Conservation (phyloP, 495 filamentous ascomycete species). For the Hypoxylon cercidicola region DNA sequence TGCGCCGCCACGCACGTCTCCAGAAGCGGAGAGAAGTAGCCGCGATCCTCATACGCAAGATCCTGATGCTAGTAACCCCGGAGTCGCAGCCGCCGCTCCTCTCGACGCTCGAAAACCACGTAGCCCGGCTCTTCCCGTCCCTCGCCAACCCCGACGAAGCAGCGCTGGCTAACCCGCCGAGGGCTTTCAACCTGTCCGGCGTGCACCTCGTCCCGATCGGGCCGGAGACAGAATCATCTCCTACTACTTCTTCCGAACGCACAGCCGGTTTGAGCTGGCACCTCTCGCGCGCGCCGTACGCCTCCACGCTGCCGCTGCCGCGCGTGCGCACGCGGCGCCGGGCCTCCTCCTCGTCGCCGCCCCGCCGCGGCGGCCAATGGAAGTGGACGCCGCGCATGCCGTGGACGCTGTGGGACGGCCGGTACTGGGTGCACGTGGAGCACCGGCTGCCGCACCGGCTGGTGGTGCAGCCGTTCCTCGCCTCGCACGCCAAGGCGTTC, state of each 20-base stretch:
- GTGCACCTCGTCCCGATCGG: conserved; percentile 63
- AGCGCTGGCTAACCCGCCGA: conserved; percentile 28
- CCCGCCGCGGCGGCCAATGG: conserved; percentile 6
- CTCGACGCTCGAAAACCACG: conserved; percentile 47
- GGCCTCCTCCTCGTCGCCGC: conserved; percentile 11
- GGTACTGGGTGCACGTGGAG: conserved; percentile 80
- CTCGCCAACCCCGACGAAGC: conserved; percentile 31
- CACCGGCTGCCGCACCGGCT: conserved; percentile 52
- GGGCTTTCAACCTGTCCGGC: conserved; percentile 64
- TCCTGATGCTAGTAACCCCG: conserved; percentile 53
- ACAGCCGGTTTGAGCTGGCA: conserved; percentile 44
- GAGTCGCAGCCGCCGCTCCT: conserved; percentile 46
- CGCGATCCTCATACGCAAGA: conserved; percentile 50
- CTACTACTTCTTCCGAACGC: too few species aligned
- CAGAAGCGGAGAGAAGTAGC: conserved; percentile 50
- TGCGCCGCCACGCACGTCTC: conserved; percentile 42
- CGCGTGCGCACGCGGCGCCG: conserved; percentile 7
- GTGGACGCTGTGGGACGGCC: conserved; percentile 77
- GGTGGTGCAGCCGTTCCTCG: conserved; percentile 61
- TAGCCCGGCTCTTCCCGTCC: conserved; percentile 51
- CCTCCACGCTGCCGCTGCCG: conserved; percentile 39
- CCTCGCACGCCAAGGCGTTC: conserved; percentile 59
- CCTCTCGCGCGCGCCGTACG: conserved; percentile 53
- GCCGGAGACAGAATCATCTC: not conserved
- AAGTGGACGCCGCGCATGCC: conserved; percentile 39